Base-by-base conservation (phyloP, 2,329 filamentous ascomycete species). In the Hysterium pulicare region DNA sequence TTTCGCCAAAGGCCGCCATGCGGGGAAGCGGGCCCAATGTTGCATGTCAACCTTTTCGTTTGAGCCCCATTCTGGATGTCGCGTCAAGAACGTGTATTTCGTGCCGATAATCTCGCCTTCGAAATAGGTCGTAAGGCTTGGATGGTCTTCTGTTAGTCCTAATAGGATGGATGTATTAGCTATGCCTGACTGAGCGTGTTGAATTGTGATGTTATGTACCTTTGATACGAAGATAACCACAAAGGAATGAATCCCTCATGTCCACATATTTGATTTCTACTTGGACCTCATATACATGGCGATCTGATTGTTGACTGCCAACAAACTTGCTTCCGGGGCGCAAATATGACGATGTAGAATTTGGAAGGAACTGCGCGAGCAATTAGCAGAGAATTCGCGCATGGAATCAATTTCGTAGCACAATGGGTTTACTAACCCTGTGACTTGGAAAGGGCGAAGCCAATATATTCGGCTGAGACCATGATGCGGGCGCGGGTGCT, bases 241-340 rank as follows among this genome's bases (percentile, higher is more conserved):
- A 97, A 5, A 98, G 76, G 58, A 91, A 96, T 5, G 90, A 96
- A 65, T 97, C 89, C 42, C 83, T 80, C 78, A 97, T 85, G 63
- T 97, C 90, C 33, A 97, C 90, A 69, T 96, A 86, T 69, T 97
- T 95, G 54, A 98, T 89, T 62, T 96, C 90, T 2, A 98, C 93
- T 59, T 96, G 87, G 1, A 98, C 93, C 49, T 95, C 89, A 64
- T 98, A 98, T 8, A 87, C 81, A 63, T 95, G 90, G 46, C 87
- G 82, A 63, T 97, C 91, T 2, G 91, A 97, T 62, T 91, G 86
- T 60, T 98, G 93, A 11, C 87, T 95, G 44, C 93, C 93, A 45
- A 81, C 79, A 61, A 96, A 98, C 57, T 81, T 87, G 68, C 89
- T 95, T 15, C 90, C 90, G 2, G 90, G 82, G 34, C 89, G 85